Conservation (phyloP, 257 asterid species). For the Jaltomata sinuosa region DNA sequence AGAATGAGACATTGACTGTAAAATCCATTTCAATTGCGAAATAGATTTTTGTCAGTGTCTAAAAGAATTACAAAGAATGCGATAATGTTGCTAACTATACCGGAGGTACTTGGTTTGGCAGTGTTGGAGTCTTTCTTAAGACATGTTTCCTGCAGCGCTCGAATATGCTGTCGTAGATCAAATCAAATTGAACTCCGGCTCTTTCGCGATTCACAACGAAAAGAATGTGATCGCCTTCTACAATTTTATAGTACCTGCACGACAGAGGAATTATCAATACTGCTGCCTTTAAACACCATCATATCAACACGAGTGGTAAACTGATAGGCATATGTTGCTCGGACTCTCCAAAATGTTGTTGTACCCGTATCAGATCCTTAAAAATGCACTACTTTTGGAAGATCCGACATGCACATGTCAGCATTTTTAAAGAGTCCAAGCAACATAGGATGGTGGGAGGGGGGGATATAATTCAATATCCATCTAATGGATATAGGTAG, state of each 20-base stretch:
- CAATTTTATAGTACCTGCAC: conserved; percentile 82
- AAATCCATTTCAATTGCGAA: background rate
- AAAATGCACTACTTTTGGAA: background rate
- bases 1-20: background rate
- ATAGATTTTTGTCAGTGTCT: background rate
- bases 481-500: too few relatives aligned
- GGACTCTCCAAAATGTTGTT: background rate
- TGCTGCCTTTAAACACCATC: background rate
- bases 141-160: conserved; percentile 88
- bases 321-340: background rate
- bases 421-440: background rate
- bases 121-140: conserved; percentile 42
- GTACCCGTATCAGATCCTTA: background rate
- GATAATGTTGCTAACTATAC: background rate
- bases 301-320: background rate
- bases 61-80: background rate
- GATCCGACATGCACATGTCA: background rate
- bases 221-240: conserved; percentile 88
- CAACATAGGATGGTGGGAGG: background rate
- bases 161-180: conserved; percentile 84
- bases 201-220: conserved; percentile 89
- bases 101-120: conserved; percentile 41
- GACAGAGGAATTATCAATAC: background rate
- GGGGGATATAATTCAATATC: too few relatives aligned
- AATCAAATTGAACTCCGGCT: conserved; percentile 80